Conservation (phyloP, 148 eudicot genomes). For the Cornus kousa region DNA sequence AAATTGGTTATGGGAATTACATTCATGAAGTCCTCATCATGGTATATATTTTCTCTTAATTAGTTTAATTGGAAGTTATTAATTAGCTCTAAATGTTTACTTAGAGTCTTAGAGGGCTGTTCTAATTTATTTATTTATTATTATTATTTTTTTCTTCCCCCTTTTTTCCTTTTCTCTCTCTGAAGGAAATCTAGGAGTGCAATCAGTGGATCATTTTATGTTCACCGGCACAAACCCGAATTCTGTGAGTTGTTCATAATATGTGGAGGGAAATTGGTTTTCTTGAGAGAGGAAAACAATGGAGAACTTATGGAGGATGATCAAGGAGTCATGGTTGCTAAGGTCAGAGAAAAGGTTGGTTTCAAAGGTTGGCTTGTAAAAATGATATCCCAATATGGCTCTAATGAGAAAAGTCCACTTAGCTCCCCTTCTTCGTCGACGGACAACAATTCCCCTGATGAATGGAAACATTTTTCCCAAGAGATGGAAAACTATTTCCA, state of each 20-base stretch:
- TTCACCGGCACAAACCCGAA: slow-evolving; percentile 56
- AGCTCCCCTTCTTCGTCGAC: slow-evolving; percentile 20
- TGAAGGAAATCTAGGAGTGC: slow-evolving; percentile 53
- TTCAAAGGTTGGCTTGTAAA: slow-evolving; percentile 57
- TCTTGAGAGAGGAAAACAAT: slow-evolving; percentile 48
- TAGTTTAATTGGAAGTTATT: not conserved
- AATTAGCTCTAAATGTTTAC: no score
- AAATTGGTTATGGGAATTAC: slow-evolving; percentile 68
- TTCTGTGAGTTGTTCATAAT: slow-evolving; percentile 57
- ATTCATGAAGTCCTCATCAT: slow-evolving; percentile 51
- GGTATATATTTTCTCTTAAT: slow-evolving; percentile 27
- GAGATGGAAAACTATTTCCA: slow-evolving; percentile 67
- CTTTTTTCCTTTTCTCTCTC: not conserved
- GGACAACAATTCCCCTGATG: slow-evolving; percentile 25
- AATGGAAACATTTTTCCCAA: slow-evolving; percentile 46
- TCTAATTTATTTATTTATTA: no score
- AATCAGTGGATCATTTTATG: slow-evolving; percentile 41
- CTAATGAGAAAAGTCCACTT: slow-evolving; percentile 20
- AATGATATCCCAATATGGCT: slow-evolving; percentile 22
- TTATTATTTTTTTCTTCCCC: no score
- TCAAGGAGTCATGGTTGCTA: slow-evolving; percentile 43
- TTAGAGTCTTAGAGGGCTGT: not conserved
- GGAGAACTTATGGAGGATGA: slow-evolving; percentile 54
- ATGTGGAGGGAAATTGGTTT: slow-evolving; percentile 52
- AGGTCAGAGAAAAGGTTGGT: slow-evolving; percentile 34